A percentile compares a stretch with the other conserved stretches of the same genome.
These are phyloP conservation scores for Diddensiella santjacobensis DNA, from an alignment of 805 yeast species.

Conservation along the genomic window DNA sequence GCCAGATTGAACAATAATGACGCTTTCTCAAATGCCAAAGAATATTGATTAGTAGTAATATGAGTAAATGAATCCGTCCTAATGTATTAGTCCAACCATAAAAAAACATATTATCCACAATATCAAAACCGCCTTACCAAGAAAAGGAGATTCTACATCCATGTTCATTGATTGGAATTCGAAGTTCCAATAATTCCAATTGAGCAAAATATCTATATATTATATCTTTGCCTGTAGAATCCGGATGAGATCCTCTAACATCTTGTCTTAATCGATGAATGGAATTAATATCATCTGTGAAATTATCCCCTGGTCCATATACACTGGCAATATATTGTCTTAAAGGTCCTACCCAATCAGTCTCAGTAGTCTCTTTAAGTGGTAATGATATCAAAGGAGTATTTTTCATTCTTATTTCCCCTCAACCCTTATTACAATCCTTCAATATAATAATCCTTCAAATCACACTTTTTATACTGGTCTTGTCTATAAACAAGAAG, in stretches of 20 bases:
- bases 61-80: conserved; percentile 56
- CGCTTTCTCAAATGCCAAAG: conserved; percentile 88
- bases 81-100: background rate
- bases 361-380: conserved; percentile 46
- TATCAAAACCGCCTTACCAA: conserved; percentile 44
- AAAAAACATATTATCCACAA: too few relatives aligned
- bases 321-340: conserved; percentile 52
- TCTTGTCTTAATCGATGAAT: conserved; percentile 61
- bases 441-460: background rate
- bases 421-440: background rate
- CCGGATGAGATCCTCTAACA: conserved; percentile 45
- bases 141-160: conserved; percentile 60
- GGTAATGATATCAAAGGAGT: conserved; percentile 33
- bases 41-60: conserved; percentile 54
- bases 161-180: conserved; percentile 62
- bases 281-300: conserved; percentile 49
- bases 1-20: conserved; percentile 76
- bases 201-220: conserved; percentile 74
- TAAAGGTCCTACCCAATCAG: conserved; percentile 65
- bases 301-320: conserved; percentile 61
- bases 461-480: background rate
- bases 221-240: conserved; percentile 48
- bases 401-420: conserved; percentile 9
- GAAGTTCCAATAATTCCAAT: conserved; percentile 70
- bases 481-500: too few relatives aligned